Evolutionary conservation across 2,329 filamentous ascomycete species (phyloP), one percentile per base, ranked within the genome.

Genomic region (Didymella pinodella): DNA sequence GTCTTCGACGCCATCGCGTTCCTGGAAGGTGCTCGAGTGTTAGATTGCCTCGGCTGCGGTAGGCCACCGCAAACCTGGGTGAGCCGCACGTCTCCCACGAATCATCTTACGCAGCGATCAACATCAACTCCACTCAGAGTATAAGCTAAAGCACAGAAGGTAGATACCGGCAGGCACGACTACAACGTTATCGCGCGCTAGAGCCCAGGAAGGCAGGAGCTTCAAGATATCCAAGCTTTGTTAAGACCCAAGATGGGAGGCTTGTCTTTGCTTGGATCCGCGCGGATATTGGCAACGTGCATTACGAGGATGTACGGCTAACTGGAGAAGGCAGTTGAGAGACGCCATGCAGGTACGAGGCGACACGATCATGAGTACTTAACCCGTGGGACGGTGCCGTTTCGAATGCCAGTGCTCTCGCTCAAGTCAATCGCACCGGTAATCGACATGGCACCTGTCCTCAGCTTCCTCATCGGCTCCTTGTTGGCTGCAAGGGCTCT

Each of bases 401-500:
- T 8, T 46, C 7, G 34, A 32, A 16, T 4, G 41, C 26, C 53
- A 53, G 38, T 61, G 48, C 57, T 60, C 48, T 58, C 51, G 56
- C 48, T 63, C 63, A 60, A 56, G 48, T 54, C 46, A 64, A 61
- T 56, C 49, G 47, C 41, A 38, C 51, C 47, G 29, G 60, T 54
- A 48, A 59, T 51, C 62, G 48, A 59, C 20, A 70, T 70, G 67
- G 65, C 67, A 54, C 67, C 66, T 29, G 53, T 70, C 36, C 62
- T 68, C 31, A 60, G 65, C 25, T 62, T 70, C 62, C 48, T 71
- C 40, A 62, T 69, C 41, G 62, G 65, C 60, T 70, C 67, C 26
- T 51, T 71, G 51, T 54, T 71, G 65, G 66, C 67, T 22, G 61
- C 62, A 25, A 55, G 52, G 26, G 62, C 58, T 32, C 61, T 71